Evolutionary conservation across 805 yeast genomes (phyloP).

Genomic region (Hanseniaspora pseudoguilliermondii): DNA sequence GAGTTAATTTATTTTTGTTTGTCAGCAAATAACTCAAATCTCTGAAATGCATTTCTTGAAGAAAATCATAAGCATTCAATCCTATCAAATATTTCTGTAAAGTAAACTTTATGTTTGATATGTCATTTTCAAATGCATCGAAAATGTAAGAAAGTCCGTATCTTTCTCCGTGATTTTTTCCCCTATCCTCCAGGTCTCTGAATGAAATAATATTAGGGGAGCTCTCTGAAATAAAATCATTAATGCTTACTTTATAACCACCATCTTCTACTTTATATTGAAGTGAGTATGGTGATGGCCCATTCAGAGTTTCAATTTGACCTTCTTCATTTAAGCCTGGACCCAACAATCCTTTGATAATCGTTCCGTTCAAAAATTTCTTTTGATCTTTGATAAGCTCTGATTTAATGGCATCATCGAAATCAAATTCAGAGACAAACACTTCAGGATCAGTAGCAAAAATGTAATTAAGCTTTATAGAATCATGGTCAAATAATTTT

Average conservation of each 20-base stretch:
- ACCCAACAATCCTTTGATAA: constrained; percentile 35
- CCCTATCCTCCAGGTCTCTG: neutral
- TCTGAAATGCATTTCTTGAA: constrained; percentile 55
- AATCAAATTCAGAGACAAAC: constrained; percentile 13
- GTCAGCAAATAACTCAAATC: constrained; percentile 45
- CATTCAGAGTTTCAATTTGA: constrained; percentile 22
- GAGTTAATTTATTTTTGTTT: constrained; percentile 42
- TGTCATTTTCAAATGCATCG: constrained; percentile 20
- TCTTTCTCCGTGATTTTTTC: neutral
- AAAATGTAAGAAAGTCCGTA: constrained; percentile 43
- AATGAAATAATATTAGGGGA: constrained; percentile 31
- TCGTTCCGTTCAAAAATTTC: constrained; percentile 26
- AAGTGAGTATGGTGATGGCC: constrained; percentile 14
- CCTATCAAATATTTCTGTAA: constrained; percentile 50
- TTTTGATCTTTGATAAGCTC: constrained; percentile 22
- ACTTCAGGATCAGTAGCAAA: constrained; percentile 18
- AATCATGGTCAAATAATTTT: constrained; percentile 23
- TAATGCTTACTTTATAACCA: constrained; percentile 29
- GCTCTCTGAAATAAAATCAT: constrained; percentile 27
- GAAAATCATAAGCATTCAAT: constrained; percentile 47
- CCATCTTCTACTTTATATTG: constrained; percentile 19
- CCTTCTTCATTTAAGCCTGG: constrained; percentile 27
- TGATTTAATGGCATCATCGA: constrained; percentile 12
- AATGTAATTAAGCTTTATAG: constrained; percentile 34
- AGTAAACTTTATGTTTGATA: constrained; percentile 30